Conservation (phyloP, 1,139 yeast genomes). For the Kodamaea ohmeri region DNA sequence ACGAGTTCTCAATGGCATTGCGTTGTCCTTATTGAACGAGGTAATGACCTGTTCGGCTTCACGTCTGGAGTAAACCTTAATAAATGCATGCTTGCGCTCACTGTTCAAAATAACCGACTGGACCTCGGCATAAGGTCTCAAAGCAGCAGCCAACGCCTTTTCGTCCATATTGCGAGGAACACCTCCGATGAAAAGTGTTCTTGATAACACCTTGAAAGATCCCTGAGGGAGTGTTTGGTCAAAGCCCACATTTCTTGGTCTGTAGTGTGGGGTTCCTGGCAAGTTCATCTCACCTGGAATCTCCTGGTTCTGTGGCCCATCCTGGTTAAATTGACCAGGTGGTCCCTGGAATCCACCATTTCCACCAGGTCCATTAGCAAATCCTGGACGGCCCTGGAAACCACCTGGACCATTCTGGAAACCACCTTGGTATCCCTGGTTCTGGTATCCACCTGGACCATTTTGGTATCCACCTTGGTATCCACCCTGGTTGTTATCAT, state of each 20-base stretch:
- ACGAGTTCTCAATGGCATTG: constrained; percentile 69
- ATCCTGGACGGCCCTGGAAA: neutral
- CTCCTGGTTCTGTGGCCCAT: constrained; percentile 13
- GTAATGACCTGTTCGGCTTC: constrained; percentile 83
- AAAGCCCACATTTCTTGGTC: constrained; percentile 66
- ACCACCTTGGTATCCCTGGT: constrained; percentile 1
- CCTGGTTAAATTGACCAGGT: constrained; percentile 1
- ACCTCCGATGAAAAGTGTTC: constrained; percentile 94
- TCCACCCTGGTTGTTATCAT: constrained; percentile 14
- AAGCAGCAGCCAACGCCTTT: constrained; percentile 57
- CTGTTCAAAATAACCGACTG: constrained; percentile 86
- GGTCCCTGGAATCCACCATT: constrained; percentile 10
- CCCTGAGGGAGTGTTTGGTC: constrained; percentile 78
- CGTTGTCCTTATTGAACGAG: constrained; percentile 50
- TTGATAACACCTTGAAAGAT: constrained; percentile 75
- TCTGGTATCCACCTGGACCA: constrained; percentile 10
- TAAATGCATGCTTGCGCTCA: constrained; percentile 93
- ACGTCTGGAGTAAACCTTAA: constrained; percentile 89
- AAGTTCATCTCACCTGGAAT: constrained; percentile 49
- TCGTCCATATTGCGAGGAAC: constrained; percentile 84
- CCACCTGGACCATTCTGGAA: constrained; percentile 9
- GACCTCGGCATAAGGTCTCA: constrained; percentile 91
- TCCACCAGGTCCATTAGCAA: neutral
- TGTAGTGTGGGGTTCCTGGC: constrained; percentile 69
- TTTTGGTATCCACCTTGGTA: constrained; percentile 14